A percentile compares a stretch with the other conserved stretches of the same genome.
Conservation (phyloP, 371 early-diverging fungal species). For the Syncephalastrum sp. region DNA sequence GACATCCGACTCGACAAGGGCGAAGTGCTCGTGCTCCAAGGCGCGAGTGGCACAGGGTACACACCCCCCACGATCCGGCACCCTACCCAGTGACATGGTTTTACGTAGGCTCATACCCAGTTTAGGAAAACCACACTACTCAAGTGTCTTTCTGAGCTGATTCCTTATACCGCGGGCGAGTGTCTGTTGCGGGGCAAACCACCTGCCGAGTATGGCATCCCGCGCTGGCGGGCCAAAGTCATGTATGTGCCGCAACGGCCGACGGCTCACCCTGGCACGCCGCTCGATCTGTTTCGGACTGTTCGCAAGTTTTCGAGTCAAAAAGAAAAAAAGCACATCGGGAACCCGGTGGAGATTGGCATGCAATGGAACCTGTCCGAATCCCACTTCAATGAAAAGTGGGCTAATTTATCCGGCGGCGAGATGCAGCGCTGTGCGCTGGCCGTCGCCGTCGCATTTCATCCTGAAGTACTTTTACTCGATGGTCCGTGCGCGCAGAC, state of each 20-base stretch:
- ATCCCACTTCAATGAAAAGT: slow-evolving; percentile 72
- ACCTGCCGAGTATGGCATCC: slow-evolving; percentile 63
- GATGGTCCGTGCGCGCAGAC: slow-evolving; percentile 56
- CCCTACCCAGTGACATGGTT: no score
- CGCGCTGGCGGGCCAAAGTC: slow-evolving; percentile 74
- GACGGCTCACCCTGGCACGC: slow-evolving; percentile 72
- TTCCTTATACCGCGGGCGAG: slow-evolving; percentile 62
- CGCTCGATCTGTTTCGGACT: slow-evolving; percentile 65
- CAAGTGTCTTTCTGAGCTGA: slow-evolving; percentile 78
- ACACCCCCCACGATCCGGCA: background rate
- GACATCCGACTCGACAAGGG: slow-evolving; percentile 50
- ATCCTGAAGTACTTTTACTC: slow-evolving; percentile 78
- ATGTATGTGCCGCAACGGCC: slow-evolving; percentile 90
- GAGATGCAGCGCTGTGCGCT: slow-evolving; percentile 83
- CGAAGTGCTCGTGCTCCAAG: slow-evolving; percentile 63
- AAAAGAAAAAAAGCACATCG: slow-evolving; percentile 33
- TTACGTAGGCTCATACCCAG: background rate
- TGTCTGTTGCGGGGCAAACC: slow-evolving; percentile 58
- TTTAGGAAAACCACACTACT: slow-evolving; percentile 81
- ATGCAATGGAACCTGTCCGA: slow-evolving; percentile 66
- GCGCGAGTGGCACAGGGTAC: slow-evolving; percentile 78
- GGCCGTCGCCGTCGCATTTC: slow-evolving; percentile 79
- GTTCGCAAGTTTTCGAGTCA: slow-evolving; percentile 61
- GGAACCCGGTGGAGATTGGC: slow-evolving; percentile 63
- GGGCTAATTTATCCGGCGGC: slow-evolving; percentile 84